Conservation (phyloP, 176 grass and related monocot genomes). For the Alloteropsis semialata region DNA sequence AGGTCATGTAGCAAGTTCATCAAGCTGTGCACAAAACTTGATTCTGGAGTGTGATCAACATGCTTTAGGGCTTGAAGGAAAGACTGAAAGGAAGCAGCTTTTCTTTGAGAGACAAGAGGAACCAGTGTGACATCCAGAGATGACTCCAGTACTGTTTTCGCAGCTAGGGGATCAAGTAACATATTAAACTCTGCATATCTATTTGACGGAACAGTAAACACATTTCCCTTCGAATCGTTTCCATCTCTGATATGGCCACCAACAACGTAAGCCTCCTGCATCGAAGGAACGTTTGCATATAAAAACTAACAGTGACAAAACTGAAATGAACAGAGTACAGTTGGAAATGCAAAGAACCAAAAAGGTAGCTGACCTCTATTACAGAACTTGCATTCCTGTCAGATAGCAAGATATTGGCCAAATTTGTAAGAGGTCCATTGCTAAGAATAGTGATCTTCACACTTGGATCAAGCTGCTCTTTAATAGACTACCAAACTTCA, state of each 20-base stretch:
- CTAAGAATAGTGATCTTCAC: conserved; percentile 65
- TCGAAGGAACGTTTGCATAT: neutral
- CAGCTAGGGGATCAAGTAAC: conserved; percentile 76
- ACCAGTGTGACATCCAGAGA: conserved; percentile 53
- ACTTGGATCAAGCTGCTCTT: conserved; percentile 37
- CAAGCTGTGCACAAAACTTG: conserved; percentile 43
- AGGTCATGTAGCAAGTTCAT: conserved; percentile 54
- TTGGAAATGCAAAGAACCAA: conserved; percentile 2
- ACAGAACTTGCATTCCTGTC: conserved; percentile 44
- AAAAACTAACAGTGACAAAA: neutral
- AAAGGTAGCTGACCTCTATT: conserved; percentile 44
- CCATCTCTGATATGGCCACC: conserved; percentile 60
- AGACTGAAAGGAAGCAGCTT: conserved; percentile 48
- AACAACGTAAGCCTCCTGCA: conserved; percentile 63
- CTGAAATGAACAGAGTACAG: neutral
- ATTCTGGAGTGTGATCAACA: conserved; percentile 52
- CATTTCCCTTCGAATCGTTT: conserved; percentile 49
- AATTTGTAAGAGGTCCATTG: conserved; percentile 80
- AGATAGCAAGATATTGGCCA: conserved; percentile 66
- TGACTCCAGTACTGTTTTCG: conserved; percentile 57
- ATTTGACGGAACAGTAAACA: conserved; percentile 66
- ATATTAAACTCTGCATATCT: conserved; percentile 69
- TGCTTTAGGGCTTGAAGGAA: conserved; percentile 38
- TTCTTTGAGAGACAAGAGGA: conserved; percentile 60
- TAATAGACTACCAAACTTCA: conserved; percentile 78